Percentiles rank a stretch among this genome's conserved stretches.
phyloP scores from a whole-genome alignment of 345 rosid species.

The Stellera chamaejasme region DNA sequence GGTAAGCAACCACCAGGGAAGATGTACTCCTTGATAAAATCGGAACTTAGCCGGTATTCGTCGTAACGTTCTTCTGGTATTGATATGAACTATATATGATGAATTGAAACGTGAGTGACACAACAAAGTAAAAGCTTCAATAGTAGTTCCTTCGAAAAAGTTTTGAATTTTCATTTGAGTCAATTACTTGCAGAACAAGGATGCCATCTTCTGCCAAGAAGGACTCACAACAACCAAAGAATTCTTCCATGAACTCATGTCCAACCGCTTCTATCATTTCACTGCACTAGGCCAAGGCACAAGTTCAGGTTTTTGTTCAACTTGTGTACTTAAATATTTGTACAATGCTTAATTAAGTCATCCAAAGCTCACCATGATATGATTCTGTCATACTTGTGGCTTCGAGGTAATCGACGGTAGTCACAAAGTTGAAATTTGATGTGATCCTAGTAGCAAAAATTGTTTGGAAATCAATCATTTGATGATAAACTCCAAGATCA shows the following conservation, averaged over 20 bases:
- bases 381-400: constrained; percentile 62
- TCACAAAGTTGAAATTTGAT: constrained; percentile 66
- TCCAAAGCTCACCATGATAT: constrained; percentile 57
- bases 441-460: constrained; percentile 31
- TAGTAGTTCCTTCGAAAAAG: neutral
- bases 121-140: neutral
- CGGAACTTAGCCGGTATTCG: constrained; percentile 75
- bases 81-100: constrained; percentile 51
- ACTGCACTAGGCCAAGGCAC: constrained; percentile 25
- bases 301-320: neutral
- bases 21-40: constrained; percentile 87
- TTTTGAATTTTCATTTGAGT: neutral
- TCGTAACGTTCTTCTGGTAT: constrained; percentile 82
- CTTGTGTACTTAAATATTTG: neutral
- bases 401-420: constrained; percentile 57
- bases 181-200: constrained; percentile 69
- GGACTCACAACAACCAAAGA: constrained; percentile 66
- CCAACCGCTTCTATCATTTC: constrained; percentile 97
- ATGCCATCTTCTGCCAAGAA: constrained; percentile 68
- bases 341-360: neutral
- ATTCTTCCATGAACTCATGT: constrained; percentile 85
- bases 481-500: neutral
- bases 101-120: constrained; percentile 7
- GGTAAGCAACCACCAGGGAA: constrained; percentile 92
- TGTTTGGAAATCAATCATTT: neutral